Base-by-base conservation (phyloP, 2,329 filamentous ascomycete genomes). In the Exophiala sp. region DNA sequence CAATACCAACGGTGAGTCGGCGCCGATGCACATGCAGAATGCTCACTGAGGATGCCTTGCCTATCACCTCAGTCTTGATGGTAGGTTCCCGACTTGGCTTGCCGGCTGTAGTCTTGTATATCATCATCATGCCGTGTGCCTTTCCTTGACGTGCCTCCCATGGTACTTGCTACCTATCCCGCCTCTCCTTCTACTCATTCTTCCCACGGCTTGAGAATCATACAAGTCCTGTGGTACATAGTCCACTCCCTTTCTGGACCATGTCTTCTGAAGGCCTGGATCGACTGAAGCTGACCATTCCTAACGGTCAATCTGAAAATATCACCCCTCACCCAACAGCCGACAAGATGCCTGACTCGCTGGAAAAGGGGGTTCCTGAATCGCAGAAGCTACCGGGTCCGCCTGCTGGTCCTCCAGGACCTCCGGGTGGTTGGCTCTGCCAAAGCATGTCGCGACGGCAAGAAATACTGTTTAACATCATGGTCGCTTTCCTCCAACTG, bases 401-500 rank as follows among this genome's bases (percentile, higher is more conserved):
- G 10, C 50, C 53, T 10, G 55, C 52, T 29, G 47, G 46, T 14
- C 43, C 50, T n/a, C 50, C 50, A 11, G 55, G 55, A 6, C 55
- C 55, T 43, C 55, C 55, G 8, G 55, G 55, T 21, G 55, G 55
- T 21, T 57, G 55, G 55, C 52, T 57, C 10, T 47, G 37, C 19
- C 41, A 48, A n/a, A 39, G 50, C 13, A 55, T 57, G 55, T 53
- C 55, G 13, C 45, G 32, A 41, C 42, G 41, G 22, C 52, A 51
- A 41, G 57, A 59, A 41, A 46, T 56, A 2, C 34, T 70, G 8
- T 73, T 76, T 43, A 65, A 76, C 18, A 54, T 58, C 4, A 62
- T 71, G 23, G 66, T 76, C 47, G 76, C 73, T 58, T 66, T 71
- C 60, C 68, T 73, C 2, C 70, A 76, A 56, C 64, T 77, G 41